Evolutionary conservation across 768 basidiomycete species (phyloP), one percentile per base, ranked within the genome.

Genomic region (Lactarius hatsudake): DNA sequence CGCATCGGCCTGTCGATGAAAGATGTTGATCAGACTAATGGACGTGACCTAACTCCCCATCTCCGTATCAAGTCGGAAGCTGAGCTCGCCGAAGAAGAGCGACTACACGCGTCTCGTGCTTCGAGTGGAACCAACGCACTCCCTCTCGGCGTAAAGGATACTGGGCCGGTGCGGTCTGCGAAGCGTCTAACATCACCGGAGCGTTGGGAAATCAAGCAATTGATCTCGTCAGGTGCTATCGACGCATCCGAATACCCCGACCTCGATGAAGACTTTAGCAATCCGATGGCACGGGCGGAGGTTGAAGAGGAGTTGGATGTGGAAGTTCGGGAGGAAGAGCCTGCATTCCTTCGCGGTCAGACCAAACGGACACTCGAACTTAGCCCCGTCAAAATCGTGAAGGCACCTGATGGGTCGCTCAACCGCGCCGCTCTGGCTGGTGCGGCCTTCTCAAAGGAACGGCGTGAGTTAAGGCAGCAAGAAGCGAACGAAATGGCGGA

Each of bases 141-240:
- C 26, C 93, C 96, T 2, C 81, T 98, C 18, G 82, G 81, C 76
- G 84, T 74, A 73, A 84, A 71, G 75, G 84, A 75, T 75, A 78
- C 75, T 55, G 84, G 81, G 28, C 84, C 85, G 10, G 83, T 87
- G 18, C 86, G 88, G 38, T 92, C 90, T 2, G 93, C 94, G 0
- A 95, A 94, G 74, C 86, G 96, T 18, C 80, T 98, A 65, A 96
- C 96, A 1, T 95, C 93, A 8, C 97, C 97, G 1, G 97, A 99
- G 77, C 87, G 97, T 34, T 99, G 97, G 95, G 97, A 99, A 80
- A 96, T 99, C 78, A 98, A 98, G 77, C 97, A 98, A 76, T 86
- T 99, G 64, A 97, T 98, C 63, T 92, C 97, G 0, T 97, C 95
- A 36, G 97, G 97, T 53, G 92, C 88, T 18, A 85, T 98, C 63